Base-by-base conservation (phyloP, 2,329 filamentous ascomycete genomes). In the Sarocladium brachiariae region DNA sequence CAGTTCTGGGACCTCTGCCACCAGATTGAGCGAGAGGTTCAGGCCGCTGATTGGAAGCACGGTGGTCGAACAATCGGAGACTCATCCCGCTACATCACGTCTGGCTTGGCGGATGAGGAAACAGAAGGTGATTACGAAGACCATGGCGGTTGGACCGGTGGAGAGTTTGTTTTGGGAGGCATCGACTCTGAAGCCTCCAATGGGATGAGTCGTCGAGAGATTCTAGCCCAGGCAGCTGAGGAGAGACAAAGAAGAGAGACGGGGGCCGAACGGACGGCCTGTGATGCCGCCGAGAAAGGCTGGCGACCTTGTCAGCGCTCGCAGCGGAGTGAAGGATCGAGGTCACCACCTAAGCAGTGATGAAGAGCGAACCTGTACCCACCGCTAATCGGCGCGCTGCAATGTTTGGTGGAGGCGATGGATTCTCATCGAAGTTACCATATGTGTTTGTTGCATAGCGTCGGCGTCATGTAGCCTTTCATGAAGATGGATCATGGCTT, bases 1-100 rank as follows among this genome's bases (percentile, higher is more conserved):
- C 72, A 87, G 43, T 99, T 99, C 62, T 97, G 93, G 92, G 80
- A 89, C 50, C 66, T 99, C 59, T 96, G 88, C 57, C 84, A 83
- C 58, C 78, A 86, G 71, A 95, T 96, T 61, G 91, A 97, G 73
- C 76, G 77, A 48, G 92, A 96, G 72, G 92, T 96, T 2, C 84
- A 86, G 52, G 73, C 71, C 46, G 86, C 80, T 14, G 90, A 96
- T 70, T 95, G 87, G 84, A 84, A 76, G 61, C 76, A 76, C 21
- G 82, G 83, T 0, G 91, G 91, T 0, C 71, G 76, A 49, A 80
- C 75, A 4, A 67, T 92, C 2, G 82, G 81, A 72, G 70, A 86
- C 73, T 65, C 81, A 72, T 75, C 81, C 70, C 67, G 77, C 68
- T 79, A 77, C 37, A 75, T 80, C 57, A 72, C 76, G 54, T 72